Evolutionary conservation across 2,329 filamentous ascomycete species (phyloP).

Genomic region (Colletotrichum coccodes): DNA sequence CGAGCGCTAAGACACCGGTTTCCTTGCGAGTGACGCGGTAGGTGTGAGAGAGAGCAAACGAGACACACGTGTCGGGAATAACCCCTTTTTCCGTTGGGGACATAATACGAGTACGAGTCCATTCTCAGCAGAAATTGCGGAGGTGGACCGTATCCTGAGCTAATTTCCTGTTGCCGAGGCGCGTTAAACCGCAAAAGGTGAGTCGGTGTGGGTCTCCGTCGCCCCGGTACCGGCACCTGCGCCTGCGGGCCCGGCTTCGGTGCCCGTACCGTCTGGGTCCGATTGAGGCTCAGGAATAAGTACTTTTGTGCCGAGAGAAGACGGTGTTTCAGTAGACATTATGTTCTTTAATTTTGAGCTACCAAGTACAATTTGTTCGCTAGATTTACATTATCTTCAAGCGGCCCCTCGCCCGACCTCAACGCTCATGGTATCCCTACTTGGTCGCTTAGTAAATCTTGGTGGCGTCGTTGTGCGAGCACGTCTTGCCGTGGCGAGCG

Average conservation of each 20-base stretch:
- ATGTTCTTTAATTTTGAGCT: not conserved
- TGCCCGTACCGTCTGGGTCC: not conserved
- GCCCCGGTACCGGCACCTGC: not conserved
- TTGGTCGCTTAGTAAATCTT: conserved; percentile 24
- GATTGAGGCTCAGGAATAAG: not conserved
- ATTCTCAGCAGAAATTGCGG: conserved; percentile 9
- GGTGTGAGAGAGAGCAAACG: not conserved
- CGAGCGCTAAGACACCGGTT: not conserved
- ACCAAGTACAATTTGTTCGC: not conserved
- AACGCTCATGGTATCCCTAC: too few species aligned
- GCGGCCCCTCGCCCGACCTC: too few species aligned
- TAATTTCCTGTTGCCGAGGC: conserved; percentile 25
- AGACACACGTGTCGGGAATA: not conserved
- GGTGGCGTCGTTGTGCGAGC: conserved; percentile 26
- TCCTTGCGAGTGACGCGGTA: not conserved
- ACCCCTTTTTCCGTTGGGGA: conserved; percentile 24
- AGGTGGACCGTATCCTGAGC: not conserved
- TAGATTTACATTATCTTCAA: not conserved
- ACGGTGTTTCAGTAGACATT: not conserved
- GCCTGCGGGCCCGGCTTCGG: not conserved
- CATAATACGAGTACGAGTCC: too few species aligned
- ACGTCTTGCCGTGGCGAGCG: conserved; percentile 29
- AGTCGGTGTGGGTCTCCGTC: not conserved
- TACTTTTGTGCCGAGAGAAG: too few species aligned
- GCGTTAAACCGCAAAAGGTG: not conserved